Conservation (phyloP, 1,284 basidiomycete genomes). For the Ganoderma multipileum region DNA sequence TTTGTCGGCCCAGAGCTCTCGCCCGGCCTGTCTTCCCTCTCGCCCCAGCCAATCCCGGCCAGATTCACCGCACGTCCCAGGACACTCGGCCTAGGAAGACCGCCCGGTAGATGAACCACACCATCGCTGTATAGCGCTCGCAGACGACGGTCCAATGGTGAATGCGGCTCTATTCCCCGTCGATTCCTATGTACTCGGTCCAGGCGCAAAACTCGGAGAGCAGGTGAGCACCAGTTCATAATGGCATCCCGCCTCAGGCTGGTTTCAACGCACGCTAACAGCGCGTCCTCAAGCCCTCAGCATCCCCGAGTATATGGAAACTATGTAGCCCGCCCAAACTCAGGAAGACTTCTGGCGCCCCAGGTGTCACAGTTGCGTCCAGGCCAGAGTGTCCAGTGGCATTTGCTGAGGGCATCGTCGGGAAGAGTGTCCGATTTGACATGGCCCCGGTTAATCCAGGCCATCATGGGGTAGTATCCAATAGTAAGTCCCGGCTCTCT, state of each 20-base stretch:
- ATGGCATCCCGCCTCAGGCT: background rate
- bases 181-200: too few relatives aligned
- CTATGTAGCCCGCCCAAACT: background rate
- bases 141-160: background rate
- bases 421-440: background rate
- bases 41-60: background rate
- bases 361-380: background rate
- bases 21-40: background rate
- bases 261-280: background rate
- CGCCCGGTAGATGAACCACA: background rate
- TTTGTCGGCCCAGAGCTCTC: background rate
- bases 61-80: background rate
- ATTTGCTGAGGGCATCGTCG: background rate
- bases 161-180: background rate
- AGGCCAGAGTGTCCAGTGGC: background rate
- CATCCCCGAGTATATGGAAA: background rate
- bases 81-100: background rate
- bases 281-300: background rate
- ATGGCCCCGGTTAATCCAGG: background rate
- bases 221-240: background rate
- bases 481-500: background rate
- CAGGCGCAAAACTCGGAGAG: background rate
- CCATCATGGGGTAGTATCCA: background rate
- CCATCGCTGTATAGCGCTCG: background rate
- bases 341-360: background rate